Conservation (phyloP, 345 rosid genomes). For the Pseudoturritis turrita region DNA sequence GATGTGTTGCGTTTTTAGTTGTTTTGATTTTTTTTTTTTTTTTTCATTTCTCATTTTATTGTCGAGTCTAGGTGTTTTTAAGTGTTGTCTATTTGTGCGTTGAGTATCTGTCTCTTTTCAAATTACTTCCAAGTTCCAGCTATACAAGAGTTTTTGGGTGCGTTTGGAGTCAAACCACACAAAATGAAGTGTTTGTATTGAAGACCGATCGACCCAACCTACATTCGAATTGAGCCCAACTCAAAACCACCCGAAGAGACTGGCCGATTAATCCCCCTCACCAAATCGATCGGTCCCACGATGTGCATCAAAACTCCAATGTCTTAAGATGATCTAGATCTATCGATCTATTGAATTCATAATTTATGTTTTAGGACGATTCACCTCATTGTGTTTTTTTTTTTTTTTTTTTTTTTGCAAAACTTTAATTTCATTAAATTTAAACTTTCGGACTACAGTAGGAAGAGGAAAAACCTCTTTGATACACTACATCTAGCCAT, state of each 20-base stretch:
- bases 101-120: neutral
- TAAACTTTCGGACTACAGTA: too few relatives aligned
- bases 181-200: neutral
- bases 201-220: neutral
- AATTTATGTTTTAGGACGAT: neutral
- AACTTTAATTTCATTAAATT: too few relatives aligned
- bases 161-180: too few relatives aligned
- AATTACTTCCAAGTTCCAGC: neutral
- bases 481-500: too few relatives aligned
- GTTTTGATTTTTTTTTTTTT: too few relatives aligned
- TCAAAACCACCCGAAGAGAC: neutral
- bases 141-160: neutral
- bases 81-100: neutral
- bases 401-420: too few relatives aligned
- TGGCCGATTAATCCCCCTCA: neutral
- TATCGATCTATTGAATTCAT: neutral
- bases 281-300: neutral
- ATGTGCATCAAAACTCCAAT: too few relatives aligned
- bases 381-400: neutral
- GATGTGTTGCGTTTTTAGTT: neutral
- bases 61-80: neutral
- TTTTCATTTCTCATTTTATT: neutral
- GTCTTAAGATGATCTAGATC: neutral
- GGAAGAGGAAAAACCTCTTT: too few relatives aligned
- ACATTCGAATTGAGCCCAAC: neutral